Conservation (phyloP, 176 grass and related monocot species). For the barley (Hordeum vulgare) region MorexV3_pseudomolecules_assembly NC_058518.1:479953961-479954460, state of each 20-base stretch:
- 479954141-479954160: conserved; percentile 48
- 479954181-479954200: conserved; percentile 51
- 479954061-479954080: neutral
- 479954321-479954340: conserved; percentile 38
- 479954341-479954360: conserved; percentile 41
- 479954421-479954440: too few species aligned
- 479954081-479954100: conserved; percentile 51
- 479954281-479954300: neutral
- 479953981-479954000: neutral
- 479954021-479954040: conserved; percentile 42
- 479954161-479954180: conserved; percentile 42
- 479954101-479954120: conserved; percentile 64
- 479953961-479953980: neutral
- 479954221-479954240: neutral
- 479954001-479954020: conserved; percentile 35
- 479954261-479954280: neutral
- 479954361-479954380: neutral
- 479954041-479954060: conserved; percentile 21
- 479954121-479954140: conserved; percentile 41
- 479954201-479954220: conserved; percentile 6
- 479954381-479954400: neutral
- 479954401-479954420: too few species aligned
- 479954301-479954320: conserved; percentile 31
- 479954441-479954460: conserved; percentile 16
- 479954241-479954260: neutral